Percentiles rank a stretch among this genome's conserved stretches.
These are phyloP conservation scores for Alternaria ventricosa DNA, from an alignment of 2,329 filamentous ascomycete species.

Conservation along the genomic window DNA sequence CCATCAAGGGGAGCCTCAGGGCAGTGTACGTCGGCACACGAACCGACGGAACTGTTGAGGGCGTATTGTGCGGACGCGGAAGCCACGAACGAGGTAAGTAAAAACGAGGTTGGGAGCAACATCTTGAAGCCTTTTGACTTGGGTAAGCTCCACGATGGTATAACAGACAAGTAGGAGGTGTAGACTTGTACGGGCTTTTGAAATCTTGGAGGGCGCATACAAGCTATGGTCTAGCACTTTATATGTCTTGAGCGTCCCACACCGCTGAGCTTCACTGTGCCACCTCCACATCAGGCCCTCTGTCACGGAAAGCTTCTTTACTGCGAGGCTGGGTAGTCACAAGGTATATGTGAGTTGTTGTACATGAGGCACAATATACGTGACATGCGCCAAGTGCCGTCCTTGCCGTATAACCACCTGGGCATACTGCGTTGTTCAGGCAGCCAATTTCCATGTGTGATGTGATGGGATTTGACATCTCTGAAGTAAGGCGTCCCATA, in stretches of 20 bases:
- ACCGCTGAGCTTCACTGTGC: not conserved
- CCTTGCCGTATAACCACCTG: not conserved
- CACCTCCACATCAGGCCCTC: not conserved
- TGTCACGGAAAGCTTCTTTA: not conserved
- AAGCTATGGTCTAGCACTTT: not conserved
- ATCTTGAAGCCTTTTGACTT: not conserved
- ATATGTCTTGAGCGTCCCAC: not conserved
- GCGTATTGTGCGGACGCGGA: not conserved
- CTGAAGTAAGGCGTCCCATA: not conserved
- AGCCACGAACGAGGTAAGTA: not conserved
- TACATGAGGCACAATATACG: not conserved
- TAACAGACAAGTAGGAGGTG: not conserved
- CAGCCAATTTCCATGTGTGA: not conserved
- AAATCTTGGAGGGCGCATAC: not conserved
- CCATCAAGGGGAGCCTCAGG: not conserved
- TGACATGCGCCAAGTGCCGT: not conserved
- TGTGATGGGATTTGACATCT: not conserved
- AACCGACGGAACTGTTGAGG: not conserved
- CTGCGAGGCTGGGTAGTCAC: not conserved
- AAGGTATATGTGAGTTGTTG: not conserved
- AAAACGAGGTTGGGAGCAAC: not conserved
- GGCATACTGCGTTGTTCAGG: not conserved
- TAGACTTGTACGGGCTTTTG: rapidly evolving
- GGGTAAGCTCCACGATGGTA: not conserved
- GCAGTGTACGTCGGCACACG: not conserved